Percentiles rank a stretch among this genome's conserved stretches.
These are phyloP conservation scores for Cystoisospora suis DNA, from an alignment of 169 alveolate species.

Conservation along the genomic window DNA sequence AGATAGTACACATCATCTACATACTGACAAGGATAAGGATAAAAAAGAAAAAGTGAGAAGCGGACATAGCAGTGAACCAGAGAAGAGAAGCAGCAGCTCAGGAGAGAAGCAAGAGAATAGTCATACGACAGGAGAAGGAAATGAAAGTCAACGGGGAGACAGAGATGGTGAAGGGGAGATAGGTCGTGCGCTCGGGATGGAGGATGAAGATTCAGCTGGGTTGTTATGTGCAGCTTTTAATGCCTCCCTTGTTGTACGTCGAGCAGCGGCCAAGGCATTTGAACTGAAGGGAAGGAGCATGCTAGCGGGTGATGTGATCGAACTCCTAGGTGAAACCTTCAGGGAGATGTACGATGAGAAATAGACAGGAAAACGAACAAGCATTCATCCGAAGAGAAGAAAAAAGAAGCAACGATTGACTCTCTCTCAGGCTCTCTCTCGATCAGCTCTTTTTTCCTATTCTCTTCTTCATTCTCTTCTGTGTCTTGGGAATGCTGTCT, in stretches of 20 bases:
- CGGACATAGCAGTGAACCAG: neutral
- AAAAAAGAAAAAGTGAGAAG: neutral
- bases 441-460: too few species aligned
- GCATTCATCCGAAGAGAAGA: too few species aligned
- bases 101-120: neutral
- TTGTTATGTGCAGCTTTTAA: neutral
- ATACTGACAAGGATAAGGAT: too few species aligned
- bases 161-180: neutral
- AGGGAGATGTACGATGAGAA: neutral
- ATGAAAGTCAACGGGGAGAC: neutral
- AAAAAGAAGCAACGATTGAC: too few species aligned
- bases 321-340: neutral
- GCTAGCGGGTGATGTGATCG: slow-evolving; percentile 20
- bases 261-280: slow-evolving; percentile 41
- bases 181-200: neutral
- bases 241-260: slow-evolving; percentile 36
- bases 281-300: slow-evolving; percentile 30
- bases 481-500: too few species aligned
- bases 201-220: neutral
- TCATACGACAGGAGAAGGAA: neutral
- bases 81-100: neutral
- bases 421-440: too few species aligned
- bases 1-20: too few species aligned
- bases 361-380: neutral
- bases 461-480: too few species aligned